phyloP scores from a whole-genome alignment of 768 basidiomycete species.

The Serendipita sp. region DNA sequence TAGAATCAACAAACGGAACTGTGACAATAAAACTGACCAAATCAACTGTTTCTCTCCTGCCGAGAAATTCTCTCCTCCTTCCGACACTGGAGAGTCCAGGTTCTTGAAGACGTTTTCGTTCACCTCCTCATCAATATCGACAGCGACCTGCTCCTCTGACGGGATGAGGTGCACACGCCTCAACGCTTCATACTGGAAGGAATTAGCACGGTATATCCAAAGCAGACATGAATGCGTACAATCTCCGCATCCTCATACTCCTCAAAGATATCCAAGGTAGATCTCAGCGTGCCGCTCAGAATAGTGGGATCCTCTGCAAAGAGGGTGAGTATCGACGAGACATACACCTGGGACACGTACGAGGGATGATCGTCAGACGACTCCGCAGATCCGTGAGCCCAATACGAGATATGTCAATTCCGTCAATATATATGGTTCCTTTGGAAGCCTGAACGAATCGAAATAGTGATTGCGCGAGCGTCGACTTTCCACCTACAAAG shows the following conservation, averaged over 20 bases:
- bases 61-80: slow-evolving; percentile 83
- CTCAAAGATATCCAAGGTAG: slow-evolving; percentile 70
- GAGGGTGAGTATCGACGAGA: not conserved
- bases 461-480: slow-evolving; percentile 73
- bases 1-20: not conserved
- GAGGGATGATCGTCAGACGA: slow-evolving; percentile 60
- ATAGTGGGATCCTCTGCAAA: slow-evolving; percentile 77
- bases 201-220: not conserved
- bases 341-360: slow-evolving; percentile 25
- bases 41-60: slow-evolving; percentile 77
- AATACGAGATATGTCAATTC: slow-evolving; percentile 60
- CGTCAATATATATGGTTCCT: slow-evolving; percentile 62
- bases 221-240: slow-evolving; percentile 23
- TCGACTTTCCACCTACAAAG: slow-evolving; percentile 57
- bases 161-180: slow-evolving; percentile 70
- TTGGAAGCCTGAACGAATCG: slow-evolving; percentile 76
- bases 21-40: slow-evolving; percentile 21
- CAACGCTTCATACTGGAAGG: slow-evolving; percentile 59
- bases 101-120: slow-evolving; percentile 67
- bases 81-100: slow-evolving; percentile 57
- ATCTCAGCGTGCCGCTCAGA: slow-evolving; percentile 64
- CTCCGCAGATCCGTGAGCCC: slow-evolving; percentile 72
- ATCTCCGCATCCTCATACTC: slow-evolving; percentile 78
- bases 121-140: slow-evolving; percentile 29
- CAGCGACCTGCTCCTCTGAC: slow-evolving; percentile 32